phyloP scores from a whole-genome alignment of 129 eudicot species.

The Pulicaria dysenterica region DNA sequence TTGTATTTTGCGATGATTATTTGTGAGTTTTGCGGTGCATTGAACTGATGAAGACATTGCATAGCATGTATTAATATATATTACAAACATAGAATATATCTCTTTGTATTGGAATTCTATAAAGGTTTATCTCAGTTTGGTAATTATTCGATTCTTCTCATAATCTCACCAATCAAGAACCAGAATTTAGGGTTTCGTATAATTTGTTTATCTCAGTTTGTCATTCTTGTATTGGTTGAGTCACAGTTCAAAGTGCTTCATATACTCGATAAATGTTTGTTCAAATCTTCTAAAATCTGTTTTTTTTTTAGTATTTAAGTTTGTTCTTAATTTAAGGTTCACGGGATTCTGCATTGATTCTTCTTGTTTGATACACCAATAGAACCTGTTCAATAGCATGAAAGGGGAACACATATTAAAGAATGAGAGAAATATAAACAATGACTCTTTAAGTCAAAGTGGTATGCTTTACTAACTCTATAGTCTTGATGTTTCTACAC shows the following conservation, averaged over 20 bases:
- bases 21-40: no score
- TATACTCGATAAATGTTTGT: constrained; percentile 1
- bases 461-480: no score
- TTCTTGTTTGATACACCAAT: background rate
- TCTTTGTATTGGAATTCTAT: constrained; percentile 13
- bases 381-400: no score
- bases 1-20: no score
- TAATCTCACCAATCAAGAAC: constrained; percentile 28
- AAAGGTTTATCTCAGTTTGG: constrained; percentile 5
- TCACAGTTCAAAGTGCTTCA: no score
- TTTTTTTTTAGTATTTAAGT: constrained; percentile 4
- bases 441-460: no score
- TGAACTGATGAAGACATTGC: no score
- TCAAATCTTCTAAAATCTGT: constrained; percentile 7
- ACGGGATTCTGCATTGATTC: background rate
- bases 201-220: constrained; percentile 20
- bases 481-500: no score
- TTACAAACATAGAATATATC: constrained; percentile 18
- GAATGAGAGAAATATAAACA: no score
- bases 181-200: constrained; percentile 25
- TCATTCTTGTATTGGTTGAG: no score
- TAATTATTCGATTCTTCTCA: constrained; percentile 43
- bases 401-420: no score
- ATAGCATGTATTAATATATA: no score
- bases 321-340: constrained; percentile 11